These are phyloP conservation scores for Pichia sp. DNA, from an alignment of 1,139 yeast genomes.

Conservation along the genomic window DNA sequence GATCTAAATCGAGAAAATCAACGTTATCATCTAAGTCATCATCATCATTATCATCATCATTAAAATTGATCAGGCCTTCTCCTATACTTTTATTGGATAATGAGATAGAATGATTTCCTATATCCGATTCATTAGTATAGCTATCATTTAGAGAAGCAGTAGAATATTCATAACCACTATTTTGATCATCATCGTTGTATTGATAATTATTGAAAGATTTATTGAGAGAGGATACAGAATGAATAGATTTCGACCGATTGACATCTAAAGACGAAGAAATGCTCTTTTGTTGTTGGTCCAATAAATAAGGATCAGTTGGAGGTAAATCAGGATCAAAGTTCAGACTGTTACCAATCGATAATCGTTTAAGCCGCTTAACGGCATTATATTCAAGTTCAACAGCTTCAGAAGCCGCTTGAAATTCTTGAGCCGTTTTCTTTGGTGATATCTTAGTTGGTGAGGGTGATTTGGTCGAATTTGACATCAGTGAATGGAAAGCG, in stretches of 20 bases:
- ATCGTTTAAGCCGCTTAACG: conserved; percentile 50
- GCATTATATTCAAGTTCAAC: conserved; percentile 48
- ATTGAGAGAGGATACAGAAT: conserved; percentile 2
- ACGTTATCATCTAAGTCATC: conserved; percentile 13
- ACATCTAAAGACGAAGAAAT: not conserved
- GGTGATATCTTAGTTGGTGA: not conserved
- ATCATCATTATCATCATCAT: conserved; percentile 3
- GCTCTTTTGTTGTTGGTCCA: not conserved
- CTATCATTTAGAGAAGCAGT: not conserved
- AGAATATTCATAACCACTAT: not conserved
- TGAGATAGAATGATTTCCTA: not conserved
- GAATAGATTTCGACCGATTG: conserved; percentile 9
- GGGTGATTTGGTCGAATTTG: too few species aligned
- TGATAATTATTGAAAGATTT: not conserved
- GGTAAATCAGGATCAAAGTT: conserved; percentile 52
- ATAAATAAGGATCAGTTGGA: conserved; percentile 19
- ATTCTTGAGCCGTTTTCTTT: conserved; percentile 23
- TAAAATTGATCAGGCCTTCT: not conserved
- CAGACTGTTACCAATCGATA: conserved; percentile 47
- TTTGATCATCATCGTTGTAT: not conserved
- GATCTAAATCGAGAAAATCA: conserved; percentile 19
- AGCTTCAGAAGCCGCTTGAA: conserved; percentile 28
- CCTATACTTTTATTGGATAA: not conserved
- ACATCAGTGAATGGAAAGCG: too few species aligned
- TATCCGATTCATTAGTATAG: not conserved